Evolutionary conservation across 164 flowering plant genomes (phyloP).

Genomic region (Paratinospora sagittata): DNA sequence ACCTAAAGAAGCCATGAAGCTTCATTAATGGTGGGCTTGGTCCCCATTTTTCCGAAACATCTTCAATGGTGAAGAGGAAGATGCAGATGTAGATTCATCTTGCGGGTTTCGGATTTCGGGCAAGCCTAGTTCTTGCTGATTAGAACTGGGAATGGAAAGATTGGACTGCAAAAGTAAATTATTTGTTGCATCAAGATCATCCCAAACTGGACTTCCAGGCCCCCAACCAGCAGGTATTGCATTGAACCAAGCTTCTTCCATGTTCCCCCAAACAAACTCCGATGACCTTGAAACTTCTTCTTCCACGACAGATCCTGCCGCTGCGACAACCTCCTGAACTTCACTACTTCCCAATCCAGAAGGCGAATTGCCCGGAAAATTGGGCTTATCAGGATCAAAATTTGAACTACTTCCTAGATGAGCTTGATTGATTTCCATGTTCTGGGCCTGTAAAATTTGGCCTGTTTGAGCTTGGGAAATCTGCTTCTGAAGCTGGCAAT

Average conservation of each 20-base stretch:
- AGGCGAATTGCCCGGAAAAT: conserved; percentile 3
- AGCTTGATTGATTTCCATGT: background rate
- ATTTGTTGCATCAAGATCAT: conserved; percentile 46
- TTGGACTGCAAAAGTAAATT: conserved; percentile 35
- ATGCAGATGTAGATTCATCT: too few relatives aligned
- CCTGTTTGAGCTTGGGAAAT: conserved; percentile 16
- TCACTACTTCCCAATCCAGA: conserved; percentile 12
- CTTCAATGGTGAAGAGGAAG: too few relatives aligned
- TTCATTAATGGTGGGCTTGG: background rate
- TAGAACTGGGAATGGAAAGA: conserved; percentile 21
- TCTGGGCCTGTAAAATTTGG: conserved; percentile 7
- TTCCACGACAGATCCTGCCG: conserved; percentile 9
- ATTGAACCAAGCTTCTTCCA: conserved; percentile 78
- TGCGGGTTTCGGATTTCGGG: conserved; percentile 23
- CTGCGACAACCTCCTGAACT: conserved; percentile 1
- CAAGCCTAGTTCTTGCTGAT: conserved; percentile 21
- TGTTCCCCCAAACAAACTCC: conserved; percentile 62
- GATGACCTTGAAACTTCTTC: conserved; percentile 24
- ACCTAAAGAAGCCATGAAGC: background rate
- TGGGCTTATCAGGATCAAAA: conserved; percentile 4
- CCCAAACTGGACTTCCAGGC: conserved; percentile 84
- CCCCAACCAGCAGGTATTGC: conserved; percentile 75
- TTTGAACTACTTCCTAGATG: background rate
- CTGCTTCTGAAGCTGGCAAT: too few relatives aligned
- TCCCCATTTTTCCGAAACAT: background rate